These are phyloP conservation scores for Zangia roseola DNA, from an alignment of 768 basidiomycete genomes.

Conservation along the genomic window DNA sequence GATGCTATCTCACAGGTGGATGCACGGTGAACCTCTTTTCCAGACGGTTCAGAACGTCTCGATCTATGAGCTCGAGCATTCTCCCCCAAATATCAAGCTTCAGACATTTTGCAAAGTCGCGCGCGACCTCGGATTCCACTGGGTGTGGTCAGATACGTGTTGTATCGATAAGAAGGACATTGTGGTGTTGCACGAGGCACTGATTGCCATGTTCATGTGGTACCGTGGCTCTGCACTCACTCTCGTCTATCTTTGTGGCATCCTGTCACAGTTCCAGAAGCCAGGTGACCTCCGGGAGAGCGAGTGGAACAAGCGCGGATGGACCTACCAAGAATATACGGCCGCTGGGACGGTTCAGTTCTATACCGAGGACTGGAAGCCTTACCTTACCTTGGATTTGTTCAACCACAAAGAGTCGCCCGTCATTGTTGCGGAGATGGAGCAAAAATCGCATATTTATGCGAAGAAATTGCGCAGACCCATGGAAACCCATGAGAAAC, in stretches of 20 bases:
- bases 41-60: neutral
- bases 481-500: conserved; percentile 3
- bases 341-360: neutral
- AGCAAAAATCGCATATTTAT: neutral
- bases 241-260: neutral
- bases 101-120: neutral
- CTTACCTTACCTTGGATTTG: neutral
- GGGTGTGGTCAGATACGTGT: conserved; percentile 1
- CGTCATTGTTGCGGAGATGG: neutral
- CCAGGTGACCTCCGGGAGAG: neutral
- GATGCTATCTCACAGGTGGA: neutral
- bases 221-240: conserved; percentile 1
- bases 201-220: conserved; percentile 1
- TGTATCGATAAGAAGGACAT: neutral
- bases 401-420: neutral
- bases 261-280: neutral
- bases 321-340: conserved; percentile 1
- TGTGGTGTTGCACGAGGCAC: neutral
- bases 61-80: neutral
- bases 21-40: neutral
- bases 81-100: neutral
- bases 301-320: neutral
- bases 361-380: neutral
- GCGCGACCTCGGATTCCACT: neutral
- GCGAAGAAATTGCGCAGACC: neutral